A percentile compares a stretch with the other conserved stretches of the same genome.
These are phyloP conservation scores for Fusarium mangiferae DNA, from an alignment of 2,329 filamentous ascomycete genomes.

Conservation along the genomic window DNA sequence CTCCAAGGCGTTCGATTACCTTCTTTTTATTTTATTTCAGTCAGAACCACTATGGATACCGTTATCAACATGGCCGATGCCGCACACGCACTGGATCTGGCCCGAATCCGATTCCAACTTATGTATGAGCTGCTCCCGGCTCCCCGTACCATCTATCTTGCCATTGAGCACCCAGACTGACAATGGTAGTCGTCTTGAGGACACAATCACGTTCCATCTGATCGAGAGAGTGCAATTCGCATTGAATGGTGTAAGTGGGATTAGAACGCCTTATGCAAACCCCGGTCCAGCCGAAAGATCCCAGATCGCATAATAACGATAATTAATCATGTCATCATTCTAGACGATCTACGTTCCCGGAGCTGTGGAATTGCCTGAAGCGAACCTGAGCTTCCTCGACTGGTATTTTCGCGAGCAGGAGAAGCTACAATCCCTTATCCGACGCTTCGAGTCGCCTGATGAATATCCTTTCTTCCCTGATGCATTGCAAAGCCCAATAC, in stretches of 20 bases:
- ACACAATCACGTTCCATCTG: constrained; percentile 96
- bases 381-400: constrained; percentile 84
- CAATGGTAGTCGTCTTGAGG: constrained; percentile 83
- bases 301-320: constrained; percentile 8
- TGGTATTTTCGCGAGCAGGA: constrained; percentile 94
- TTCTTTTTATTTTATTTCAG: neutral
- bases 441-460: constrained; percentile 94
- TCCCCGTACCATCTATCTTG: neutral
- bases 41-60: constrained; percentile 75
- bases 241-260: constrained; percentile 68
- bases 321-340: constrained; percentile 16
- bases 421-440: constrained; percentile 88
- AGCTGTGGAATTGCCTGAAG: constrained; percentile 80
- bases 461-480: constrained; percentile 97
- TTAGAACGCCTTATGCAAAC: constrained; percentile 18
- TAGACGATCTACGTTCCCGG: constrained; percentile 83
- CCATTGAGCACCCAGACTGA: constrained; percentile 13
- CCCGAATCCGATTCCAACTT: constrained; percentile 91
- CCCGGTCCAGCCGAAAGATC: constrained; percentile 15
- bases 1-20: constrained; percentile 1
- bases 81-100: constrained; percentile 85
- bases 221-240: constrained; percentile 99
- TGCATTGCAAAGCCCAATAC: constrained; percentile 79
- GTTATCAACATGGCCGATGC: constrained; percentile 89
- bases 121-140: constrained; percentile 68